Conservation (phyloP, 2,329 filamentous ascomycete species). For the Claviceps africana region DNA sequence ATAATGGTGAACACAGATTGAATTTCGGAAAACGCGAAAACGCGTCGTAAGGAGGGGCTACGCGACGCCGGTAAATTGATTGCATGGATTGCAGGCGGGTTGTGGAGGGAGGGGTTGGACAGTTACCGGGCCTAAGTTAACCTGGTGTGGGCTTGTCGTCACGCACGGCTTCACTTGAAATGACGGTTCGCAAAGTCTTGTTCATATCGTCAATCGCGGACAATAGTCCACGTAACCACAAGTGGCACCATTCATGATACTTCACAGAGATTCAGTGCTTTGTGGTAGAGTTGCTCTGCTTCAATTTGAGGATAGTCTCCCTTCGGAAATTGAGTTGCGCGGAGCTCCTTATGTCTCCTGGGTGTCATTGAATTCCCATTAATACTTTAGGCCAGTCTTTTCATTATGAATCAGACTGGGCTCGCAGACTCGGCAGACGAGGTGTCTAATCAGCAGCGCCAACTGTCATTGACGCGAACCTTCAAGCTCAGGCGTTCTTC, state of each 20-base stretch:
- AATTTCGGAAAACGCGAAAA: background rate
- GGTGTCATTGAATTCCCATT: background rate
- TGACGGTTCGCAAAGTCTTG: background rate
- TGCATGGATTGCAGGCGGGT: conserved; percentile 13
- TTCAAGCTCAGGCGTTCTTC: background rate
- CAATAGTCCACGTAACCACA: background rate
- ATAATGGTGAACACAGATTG: background rate
- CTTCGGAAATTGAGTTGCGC: background rate
- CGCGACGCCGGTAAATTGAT: conserved; percentile 25
- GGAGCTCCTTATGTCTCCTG: background rate
- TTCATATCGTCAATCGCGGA: background rate
- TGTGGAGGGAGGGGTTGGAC: background rate
- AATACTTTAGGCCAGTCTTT: background rate
- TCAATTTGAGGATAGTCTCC: background rate
- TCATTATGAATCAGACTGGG: too few relatives aligned
- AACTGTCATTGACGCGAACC: background rate
- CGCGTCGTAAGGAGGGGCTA: conserved; percentile 19
- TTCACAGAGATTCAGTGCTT: background rate
- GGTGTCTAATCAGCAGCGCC: background rate
- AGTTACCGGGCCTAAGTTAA: background rate
- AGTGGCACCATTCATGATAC: background rate
- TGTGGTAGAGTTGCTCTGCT: background rate
- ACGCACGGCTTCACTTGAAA: background rate
- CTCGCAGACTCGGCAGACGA: background rate
- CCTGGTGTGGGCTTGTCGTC: too few relatives aligned